Conservation (phyloP, 2,329 filamentous ascomycete species). For the Calonectria fujianensis region DNA sequence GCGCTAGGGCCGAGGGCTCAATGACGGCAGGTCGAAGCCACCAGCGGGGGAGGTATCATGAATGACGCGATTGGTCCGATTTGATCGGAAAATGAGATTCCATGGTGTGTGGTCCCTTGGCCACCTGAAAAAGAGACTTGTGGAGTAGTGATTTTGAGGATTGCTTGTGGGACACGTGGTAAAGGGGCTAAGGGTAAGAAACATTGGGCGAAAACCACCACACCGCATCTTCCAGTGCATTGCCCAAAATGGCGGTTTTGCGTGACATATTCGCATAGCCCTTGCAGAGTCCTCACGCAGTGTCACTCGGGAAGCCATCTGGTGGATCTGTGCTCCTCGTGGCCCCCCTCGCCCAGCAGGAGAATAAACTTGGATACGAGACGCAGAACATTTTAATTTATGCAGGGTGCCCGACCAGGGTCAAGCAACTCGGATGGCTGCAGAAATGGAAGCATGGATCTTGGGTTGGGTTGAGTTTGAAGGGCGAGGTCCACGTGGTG, state of each 20-base stretch:
- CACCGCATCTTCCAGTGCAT: neutral
- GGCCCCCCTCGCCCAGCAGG: neutral
- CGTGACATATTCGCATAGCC: too few relatives aligned
- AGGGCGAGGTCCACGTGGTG: neutral
- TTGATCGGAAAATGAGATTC: neutral
- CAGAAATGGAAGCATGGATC: neutral
- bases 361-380: slow-evolving; percentile 13
- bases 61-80: slow-evolving; percentile 13
- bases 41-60: neutral
- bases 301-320: neutral
- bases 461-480: neutral
- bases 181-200: neutral
- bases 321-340: neutral
- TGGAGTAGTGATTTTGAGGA: neutral
- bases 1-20: neutral
- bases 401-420: neutral
- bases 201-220: neutral
- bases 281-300: neutral
- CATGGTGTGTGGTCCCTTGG: too few relatives aligned
- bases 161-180: neutral
- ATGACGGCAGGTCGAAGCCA: neutral
- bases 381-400: neutral
- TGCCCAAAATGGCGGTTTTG: neutral
- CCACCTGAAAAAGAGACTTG: neutral
- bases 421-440: neutral